Evolutionary conservation across 768 basidiomycete genomes (phyloP).

Genomic region (Termitomyces eurrhizus): DNA sequence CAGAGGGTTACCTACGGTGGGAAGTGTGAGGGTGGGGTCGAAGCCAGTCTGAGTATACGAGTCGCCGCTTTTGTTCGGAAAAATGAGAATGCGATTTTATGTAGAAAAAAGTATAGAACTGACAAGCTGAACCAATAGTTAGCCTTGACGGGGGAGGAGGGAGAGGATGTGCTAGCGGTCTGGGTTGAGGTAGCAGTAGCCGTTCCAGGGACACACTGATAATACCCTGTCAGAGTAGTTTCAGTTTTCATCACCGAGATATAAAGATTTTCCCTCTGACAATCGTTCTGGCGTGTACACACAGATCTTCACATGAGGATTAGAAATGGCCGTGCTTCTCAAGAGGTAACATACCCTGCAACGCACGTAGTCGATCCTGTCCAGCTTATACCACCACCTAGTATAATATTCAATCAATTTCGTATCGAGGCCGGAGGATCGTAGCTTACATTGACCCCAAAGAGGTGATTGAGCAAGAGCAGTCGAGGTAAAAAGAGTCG

Average conservation of each 20-base stretch:
- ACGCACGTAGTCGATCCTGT: constrained; percentile 39
- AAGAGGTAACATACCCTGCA: constrained; percentile 24
- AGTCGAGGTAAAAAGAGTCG: constrained; percentile 2
- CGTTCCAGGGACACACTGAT: constrained; percentile 34
- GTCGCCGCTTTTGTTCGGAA: constrained; percentile 39
- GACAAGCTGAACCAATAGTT: constrained; percentile 62
- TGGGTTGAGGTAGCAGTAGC: background rate
- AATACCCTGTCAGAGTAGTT: constrained; percentile 29
- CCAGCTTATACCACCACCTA: constrained; percentile 29
- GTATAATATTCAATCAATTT: background rate
- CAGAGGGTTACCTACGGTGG: constrained; percentile 42
- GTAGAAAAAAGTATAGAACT: constrained; percentile 10
- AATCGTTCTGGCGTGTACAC: constrained; percentile 25
- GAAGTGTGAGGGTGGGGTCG: constrained; percentile 33
- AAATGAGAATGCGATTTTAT: background rate
- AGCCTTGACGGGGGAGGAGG: constrained; percentile 18
- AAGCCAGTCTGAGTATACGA: constrained; percentile 61
- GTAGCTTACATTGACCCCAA: constrained; percentile 17
- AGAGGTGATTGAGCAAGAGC: constrained; percentile 15
- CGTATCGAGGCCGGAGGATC: background rate
- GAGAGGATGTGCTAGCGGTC: constrained; percentile 7
- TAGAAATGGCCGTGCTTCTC: background rate
- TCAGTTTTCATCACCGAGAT: background rate
- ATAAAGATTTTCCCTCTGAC: constrained; percentile 16
- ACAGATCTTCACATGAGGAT: constrained; percentile 9